Percentiles rank a stretch among this genome's conserved stretches.
These are phyloP conservation scores for Urtica urens DNA, from an alignment of 306 rosid genomes.

Conservation along the genomic window DNA sequence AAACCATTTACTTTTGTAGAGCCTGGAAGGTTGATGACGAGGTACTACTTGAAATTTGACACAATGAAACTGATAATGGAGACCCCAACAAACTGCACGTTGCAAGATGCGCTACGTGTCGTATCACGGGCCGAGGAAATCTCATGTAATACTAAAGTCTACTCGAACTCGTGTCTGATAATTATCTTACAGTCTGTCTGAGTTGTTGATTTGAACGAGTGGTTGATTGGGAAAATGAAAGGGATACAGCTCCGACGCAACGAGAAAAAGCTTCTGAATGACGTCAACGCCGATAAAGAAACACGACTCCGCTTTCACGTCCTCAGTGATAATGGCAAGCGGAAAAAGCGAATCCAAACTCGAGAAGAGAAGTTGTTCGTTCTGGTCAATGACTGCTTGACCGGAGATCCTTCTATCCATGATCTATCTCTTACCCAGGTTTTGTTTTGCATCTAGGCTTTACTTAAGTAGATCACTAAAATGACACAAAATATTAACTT, in stretches of 20 bases:
- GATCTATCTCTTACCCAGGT: slow-evolving; percentile 92
- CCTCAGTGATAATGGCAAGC: slow-evolving; percentile 61
- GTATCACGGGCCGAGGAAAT: slow-evolving; percentile 80
- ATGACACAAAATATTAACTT: no score
- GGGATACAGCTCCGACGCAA: slow-evolving; percentile 99
- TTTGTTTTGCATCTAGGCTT: slow-evolving; percentile 13
- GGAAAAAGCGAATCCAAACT: slow-evolving; percentile 84
- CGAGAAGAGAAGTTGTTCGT: slow-evolving; percentile 88
- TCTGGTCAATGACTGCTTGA: slow-evolving; percentile 85
- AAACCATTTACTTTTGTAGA: slow-evolving; percentile 35
- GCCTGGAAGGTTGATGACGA: slow-evolving; percentile 94
- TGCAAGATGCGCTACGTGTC: slow-evolving; percentile 70
- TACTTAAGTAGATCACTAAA: no score
- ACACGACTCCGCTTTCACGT: slow-evolving; percentile 82
- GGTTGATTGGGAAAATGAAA: slow-evolving; percentile 25
- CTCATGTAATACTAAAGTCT: slow-evolving; percentile 68
- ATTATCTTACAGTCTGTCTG: slow-evolving; percentile 12
- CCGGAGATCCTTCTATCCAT: slow-evolving; percentile 82
- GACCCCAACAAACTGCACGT: slow-evolving; percentile 60
- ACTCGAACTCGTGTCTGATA: slow-evolving; percentile 1
- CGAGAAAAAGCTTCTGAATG: slow-evolving; percentile 83
- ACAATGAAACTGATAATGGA: slow-evolving; percentile 90
- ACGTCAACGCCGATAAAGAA: slow-evolving; percentile 74
- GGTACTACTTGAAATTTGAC: slow-evolving; percentile 85
- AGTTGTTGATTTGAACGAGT: slow-evolving; percentile 12